Evolutionary conservation across 176 grass and related monocot genomes (phyloP), one percentile per base, ranked within the genome.

Genomic region (Bonia amplexicaulis): DNA sequence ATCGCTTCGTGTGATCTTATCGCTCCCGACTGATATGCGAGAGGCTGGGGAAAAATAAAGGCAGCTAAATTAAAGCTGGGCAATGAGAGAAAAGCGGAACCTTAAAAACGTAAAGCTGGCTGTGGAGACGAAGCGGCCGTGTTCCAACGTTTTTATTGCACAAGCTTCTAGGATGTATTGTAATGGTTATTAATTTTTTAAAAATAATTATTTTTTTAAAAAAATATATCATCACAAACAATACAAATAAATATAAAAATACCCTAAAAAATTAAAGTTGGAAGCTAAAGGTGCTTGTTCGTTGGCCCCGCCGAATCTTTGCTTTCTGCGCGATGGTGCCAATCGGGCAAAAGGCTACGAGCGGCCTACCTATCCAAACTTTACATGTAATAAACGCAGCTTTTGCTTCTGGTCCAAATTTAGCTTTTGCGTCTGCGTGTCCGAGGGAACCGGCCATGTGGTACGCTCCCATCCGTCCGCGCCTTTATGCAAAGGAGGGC

Each of bases 401-500:
- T 84, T 80, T 81, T 41, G 25, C 3, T 10, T 6, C 69, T 85
- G 75, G 73, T 77, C 80, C 73, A 67, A 37, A 79, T 66, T 45
- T 49, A 26, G 58, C 52, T 23, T 61, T 29, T 2, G 11, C 27
- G 25, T 16, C 9, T 5, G 41, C 47, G 49, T 61, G 75, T 68
- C 57, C 37, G 48, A 37, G 49, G 80, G 89, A 67, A 74, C 84
- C 87, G 6, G 80, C 80, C 84, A 90, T 87, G 84, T 87, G 88
- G 88, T 83, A 46, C 85, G 39, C 69, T 60, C 16, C 84, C 46
- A 62, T 81, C 17, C 10, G 60, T 58, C 55, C 67, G 27, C 1
- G 19, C 8, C 76, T 76, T 53, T 84, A 9, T 46, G 48, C 37
- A 77, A 67, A 79, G 54, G 63, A 9, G 5, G 35, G 71, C 33